phyloP scores from a whole-genome alignment of 2,329 filamentous ascomycete genomes.

The Fusarium xyrophilum region DNA sequence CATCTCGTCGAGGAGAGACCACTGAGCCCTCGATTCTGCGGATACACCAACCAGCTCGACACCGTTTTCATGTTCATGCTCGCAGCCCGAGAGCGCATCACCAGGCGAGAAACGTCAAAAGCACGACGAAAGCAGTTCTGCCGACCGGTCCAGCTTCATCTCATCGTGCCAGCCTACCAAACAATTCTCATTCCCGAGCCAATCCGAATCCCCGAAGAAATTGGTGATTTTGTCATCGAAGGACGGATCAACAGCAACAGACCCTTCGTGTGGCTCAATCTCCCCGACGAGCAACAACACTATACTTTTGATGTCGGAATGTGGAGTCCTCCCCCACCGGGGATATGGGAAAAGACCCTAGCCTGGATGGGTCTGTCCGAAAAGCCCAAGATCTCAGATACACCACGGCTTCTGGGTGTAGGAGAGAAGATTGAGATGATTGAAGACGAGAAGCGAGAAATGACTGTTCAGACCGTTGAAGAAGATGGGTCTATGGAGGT shows the following conservation, averaged over 20 bases:
- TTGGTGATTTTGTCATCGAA: conserved; percentile 49
- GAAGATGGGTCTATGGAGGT: conserved; percentile 9
- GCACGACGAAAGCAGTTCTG: conserved; percentile 34
- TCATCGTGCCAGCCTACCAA: conserved; percentile 51
- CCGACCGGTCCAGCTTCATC: conserved; percentile 44
- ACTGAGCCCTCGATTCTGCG: conserved; percentile 47
- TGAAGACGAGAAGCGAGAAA: conserved; percentile 10
- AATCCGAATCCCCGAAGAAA: conserved; percentile 46
- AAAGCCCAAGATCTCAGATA: conserved; percentile 22
- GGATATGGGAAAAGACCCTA: conserved; percentile 41
- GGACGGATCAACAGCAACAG: conserved; percentile 50
- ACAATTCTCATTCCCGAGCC: conserved; percentile 48
- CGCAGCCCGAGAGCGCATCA: conserved; percentile 42
- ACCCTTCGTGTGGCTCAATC: conserved; percentile 49
- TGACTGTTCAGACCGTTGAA: neutral
- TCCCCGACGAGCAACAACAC: conserved; percentile 46
- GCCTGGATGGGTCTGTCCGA: conserved; percentile 41
- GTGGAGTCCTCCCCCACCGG: conserved; percentile 42
- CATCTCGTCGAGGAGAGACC: conserved; percentile 47
- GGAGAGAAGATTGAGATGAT: conserved; percentile 19
- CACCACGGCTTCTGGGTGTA: conserved; percentile 40
- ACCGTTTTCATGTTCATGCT: conserved; percentile 51
- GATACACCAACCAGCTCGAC: conserved; percentile 51
- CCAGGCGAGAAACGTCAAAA: conserved; percentile 37
- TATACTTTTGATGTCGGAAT: conserved; percentile 46